Percentiles rank a stretch among this genome's conserved stretches.
phyloP scores from a whole-genome alignment of 768 basidiomycete species.

The Kwoniella sp. region DNA sequence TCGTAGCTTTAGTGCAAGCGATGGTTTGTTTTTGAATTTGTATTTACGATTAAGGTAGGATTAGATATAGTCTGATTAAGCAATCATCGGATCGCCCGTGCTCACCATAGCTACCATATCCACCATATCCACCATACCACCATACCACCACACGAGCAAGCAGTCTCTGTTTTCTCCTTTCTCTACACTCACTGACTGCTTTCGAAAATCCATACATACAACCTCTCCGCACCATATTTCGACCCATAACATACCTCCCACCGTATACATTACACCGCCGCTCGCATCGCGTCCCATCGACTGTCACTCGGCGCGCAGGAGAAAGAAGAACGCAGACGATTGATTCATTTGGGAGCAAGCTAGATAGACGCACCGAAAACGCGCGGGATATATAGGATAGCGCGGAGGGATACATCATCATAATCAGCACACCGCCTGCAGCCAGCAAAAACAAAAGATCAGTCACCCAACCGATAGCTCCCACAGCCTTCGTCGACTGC shows the following conservation, averaged over 20 bases:
- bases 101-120: neutral
- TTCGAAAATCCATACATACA: no score
- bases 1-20: neutral
- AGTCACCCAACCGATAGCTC: neutral
- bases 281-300: no score
- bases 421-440: neutral
- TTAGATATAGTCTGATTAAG: neutral
- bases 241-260: no score
- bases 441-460: neutral
- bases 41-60: neutral
- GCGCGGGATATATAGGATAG: slow-evolving; percentile 1
- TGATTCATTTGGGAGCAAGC: no score
- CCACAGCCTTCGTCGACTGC: no score
- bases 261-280: no score
- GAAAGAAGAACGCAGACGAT: no score
- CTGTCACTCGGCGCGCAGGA: no score
- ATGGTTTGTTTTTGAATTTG: slow-evolving; percentile 1
- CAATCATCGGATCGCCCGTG: neutral
- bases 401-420: neutral
- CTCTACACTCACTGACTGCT: neutral
- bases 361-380: neutral
- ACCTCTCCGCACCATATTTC: no score
- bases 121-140: neutral
- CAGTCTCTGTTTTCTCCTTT: neutral
- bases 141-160: neutral